A percentile compares a stretch with the other conserved stretches of the same genome.
Conservation (phyloP, 1,139 yeast species). For the Debaryomyces nepalensis region DNA sequence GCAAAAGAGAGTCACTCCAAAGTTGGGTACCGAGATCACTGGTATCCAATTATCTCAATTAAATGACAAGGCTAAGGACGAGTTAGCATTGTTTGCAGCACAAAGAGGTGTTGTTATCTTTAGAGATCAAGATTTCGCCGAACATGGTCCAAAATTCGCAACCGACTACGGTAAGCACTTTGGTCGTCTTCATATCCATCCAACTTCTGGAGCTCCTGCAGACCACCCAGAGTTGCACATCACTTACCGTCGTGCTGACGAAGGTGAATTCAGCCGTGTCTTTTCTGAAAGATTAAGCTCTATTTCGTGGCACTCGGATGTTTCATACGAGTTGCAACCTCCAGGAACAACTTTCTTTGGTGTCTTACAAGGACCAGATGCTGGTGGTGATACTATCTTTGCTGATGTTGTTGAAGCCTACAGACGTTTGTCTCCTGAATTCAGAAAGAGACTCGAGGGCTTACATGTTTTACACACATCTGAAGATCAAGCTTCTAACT, state of each 20-base stretch:
- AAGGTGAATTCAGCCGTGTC: slow-evolving; percentile 46
- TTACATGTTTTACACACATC: slow-evolving; percentile 42
- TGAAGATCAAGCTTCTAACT: slow-evolving; percentile 40
- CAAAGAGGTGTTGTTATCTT: slow-evolving; percentile 51
- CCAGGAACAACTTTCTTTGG: slow-evolving; percentile 46
- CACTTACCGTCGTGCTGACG: slow-evolving; percentile 17
- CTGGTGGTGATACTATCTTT: slow-evolving; percentile 46
- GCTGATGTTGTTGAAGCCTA: slow-evolving; percentile 44
- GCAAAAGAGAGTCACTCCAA: slow-evolving; percentile 46
- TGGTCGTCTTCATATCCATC: slow-evolving; percentile 50
- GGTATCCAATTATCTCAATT: slow-evolving; percentile 56
- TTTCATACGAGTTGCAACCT: slow-evolving; percentile 43
- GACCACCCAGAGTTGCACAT: slow-evolving; percentile 24
- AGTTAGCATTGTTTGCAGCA: slow-evolving; percentile 47
- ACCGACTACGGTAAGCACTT: slow-evolving; percentile 47
- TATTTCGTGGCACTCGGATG: slow-evolving; percentile 44
- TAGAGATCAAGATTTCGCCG: slow-evolving; percentile 45
- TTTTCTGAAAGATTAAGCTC: slow-evolving; percentile 18
- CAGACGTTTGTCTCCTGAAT: slow-evolving; percentile 42
- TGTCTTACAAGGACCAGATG: slow-evolving; percentile 38
- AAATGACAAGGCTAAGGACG: slow-evolving; percentile 56
- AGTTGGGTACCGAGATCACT: slow-evolving; percentile 60
- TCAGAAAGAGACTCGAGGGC: slow-evolving; percentile 42
- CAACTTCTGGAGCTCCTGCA: slow-evolving; percentile 36
- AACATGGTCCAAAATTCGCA: slow-evolving; percentile 41